These are phyloP conservation scores for Ananas comosus DNA, from an alignment of 176 grass and related monocot species.

Conservation along the genomic window DNA sequence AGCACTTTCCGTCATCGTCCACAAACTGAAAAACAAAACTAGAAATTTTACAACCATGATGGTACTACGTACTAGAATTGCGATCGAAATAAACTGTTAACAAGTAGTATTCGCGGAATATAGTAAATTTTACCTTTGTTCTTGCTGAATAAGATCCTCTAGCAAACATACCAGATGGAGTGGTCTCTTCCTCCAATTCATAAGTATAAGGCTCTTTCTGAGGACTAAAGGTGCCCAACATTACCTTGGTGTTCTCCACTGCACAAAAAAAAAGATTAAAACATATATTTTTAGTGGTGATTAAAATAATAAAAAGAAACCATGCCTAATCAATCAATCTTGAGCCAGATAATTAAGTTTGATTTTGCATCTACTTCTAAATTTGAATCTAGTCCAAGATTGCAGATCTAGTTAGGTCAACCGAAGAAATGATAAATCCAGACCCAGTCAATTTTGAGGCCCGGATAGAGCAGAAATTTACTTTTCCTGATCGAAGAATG, in stretches of 20 bases:
- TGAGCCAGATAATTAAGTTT: no score
- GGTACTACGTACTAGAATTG: not conserved
- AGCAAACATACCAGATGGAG: constrained; percentile 69
- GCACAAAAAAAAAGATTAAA: constrained; percentile 16
- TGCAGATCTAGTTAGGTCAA: no score
- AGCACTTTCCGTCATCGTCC: constrained; percentile 79
- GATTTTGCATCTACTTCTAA: no score
- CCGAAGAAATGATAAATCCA: no score
- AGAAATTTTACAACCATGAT: not conserved
- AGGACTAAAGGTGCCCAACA: constrained; percentile 91
- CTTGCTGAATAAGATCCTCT: constrained; percentile 76
- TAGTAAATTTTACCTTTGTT: constrained; percentile 41
- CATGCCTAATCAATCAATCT: no score
- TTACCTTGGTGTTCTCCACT: constrained; percentile 84
- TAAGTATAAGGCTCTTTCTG: constrained; percentile 65
- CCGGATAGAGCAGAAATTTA: no score
- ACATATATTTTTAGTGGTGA: not conserved
- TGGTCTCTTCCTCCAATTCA: constrained; percentile 76
- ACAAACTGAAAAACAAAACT: constrained; percentile 45
- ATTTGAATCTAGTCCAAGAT: no score
- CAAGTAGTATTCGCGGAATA: not conserved
- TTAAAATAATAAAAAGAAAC: no score
- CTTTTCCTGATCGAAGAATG: not conserved
- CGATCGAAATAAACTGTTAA: not conserved
- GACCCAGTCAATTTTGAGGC: no score